Evolutionary conservation across 2,329 filamentous ascomycete genomes (phyloP).

Genomic region (Colletotrichum navitas): DNA sequence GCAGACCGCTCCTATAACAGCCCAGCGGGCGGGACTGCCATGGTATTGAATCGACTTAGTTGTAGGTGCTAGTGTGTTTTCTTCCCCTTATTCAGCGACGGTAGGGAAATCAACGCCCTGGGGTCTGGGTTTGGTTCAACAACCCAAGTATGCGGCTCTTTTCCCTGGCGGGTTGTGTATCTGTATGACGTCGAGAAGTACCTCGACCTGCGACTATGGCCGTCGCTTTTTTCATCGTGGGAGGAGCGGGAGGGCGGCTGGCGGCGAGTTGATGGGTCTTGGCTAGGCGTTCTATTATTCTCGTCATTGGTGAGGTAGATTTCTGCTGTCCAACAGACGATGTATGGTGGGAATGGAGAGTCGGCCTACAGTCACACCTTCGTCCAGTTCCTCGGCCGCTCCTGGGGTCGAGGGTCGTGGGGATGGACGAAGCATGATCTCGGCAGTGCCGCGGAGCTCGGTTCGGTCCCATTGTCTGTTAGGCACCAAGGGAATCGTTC

Average conservation of each 20-base stretch:
- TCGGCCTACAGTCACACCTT: neutral
- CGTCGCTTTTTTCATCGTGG: slow-evolving; percentile 8
- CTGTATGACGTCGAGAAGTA: slow-evolving; percentile 36
- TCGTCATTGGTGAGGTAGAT: neutral
- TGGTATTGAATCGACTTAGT: neutral
- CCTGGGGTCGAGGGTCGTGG: neutral
- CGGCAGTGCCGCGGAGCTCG: neutral
- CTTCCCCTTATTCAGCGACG: neutral
- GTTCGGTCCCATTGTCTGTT: neutral
- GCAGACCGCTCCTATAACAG: neutral
- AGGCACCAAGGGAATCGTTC: neutral
- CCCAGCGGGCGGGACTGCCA: neutral
- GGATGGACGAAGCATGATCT: neutral
- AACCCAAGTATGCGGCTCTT: neutral
- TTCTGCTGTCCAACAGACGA: neutral
- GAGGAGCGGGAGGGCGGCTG: neutral
- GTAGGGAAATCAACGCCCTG: neutral
- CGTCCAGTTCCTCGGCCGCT: neutral
- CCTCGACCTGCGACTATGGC: neutral
- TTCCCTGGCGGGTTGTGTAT: slow-evolving; percentile 12
- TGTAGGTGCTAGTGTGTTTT: neutral
- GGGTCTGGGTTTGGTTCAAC: neutral
- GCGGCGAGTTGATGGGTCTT: neutral
- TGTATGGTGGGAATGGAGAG: neutral
- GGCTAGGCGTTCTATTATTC: neutral